Conservation (phyloP, 345 rosid genomes). For the Conringia planisiliqua region DNA sequence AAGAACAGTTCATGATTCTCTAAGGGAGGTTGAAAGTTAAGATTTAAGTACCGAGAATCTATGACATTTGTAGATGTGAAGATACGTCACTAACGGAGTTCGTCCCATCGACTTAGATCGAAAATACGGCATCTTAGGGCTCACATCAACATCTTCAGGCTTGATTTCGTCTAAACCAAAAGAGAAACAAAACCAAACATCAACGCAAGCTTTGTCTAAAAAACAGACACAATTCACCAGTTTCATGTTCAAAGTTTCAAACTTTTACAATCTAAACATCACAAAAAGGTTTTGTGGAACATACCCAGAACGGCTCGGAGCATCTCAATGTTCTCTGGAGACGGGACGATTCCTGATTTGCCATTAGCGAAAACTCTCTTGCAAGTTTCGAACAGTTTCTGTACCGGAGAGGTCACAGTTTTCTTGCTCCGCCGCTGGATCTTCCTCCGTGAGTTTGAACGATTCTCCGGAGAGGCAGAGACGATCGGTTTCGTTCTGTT, state of each 20-base stretch:
- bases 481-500: not conserved
- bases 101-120: not conserved
- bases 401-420: constrained; percentile 41
- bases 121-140: constrained; percentile 48
- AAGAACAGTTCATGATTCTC: not conserved
- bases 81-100: constrained; percentile 56
- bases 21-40: not conserved
- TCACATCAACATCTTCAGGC: constrained; percentile 65
- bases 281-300: not conserved
- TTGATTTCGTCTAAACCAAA: constrained; percentile 48
- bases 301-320: constrained; percentile 74
- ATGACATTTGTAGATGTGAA: constrained; percentile 55
- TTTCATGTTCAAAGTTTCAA: not conserved
- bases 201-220: not conserved
- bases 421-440: constrained; percentile 21
- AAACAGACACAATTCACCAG: not conserved
- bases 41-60: constrained; percentile 61
- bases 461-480: not conserved
- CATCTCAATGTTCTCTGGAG: constrained; percentile 50
- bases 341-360: constrained; percentile 57
- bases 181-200: not conserved
- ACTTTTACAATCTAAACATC: no score
- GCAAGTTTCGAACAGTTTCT: constrained; percentile 72
- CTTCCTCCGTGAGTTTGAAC: constrained; percentile 25
- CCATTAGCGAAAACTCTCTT: constrained; percentile 57